These are phyloP conservation scores for Podila horticola DNA, from an alignment of 192 early-diverging fungal species.

Conservation along the genomic window DNA sequence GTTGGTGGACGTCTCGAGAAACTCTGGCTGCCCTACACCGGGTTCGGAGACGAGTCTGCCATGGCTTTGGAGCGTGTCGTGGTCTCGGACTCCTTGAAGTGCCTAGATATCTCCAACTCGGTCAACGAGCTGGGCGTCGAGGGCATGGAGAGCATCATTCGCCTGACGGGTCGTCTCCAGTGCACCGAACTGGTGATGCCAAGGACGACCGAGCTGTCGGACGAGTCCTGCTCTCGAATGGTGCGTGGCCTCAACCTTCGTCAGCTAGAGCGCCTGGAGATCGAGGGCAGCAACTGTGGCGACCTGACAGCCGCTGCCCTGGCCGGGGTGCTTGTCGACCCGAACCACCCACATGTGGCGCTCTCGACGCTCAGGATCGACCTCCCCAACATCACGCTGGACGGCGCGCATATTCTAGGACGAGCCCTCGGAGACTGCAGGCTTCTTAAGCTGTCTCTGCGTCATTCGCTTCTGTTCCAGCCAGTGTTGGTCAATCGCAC, in stretches of 20 bases:
- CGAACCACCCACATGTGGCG: background rate
- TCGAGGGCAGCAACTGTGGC: slow-evolving; percentile 23
- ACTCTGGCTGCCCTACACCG: slow-evolving; percentile 17
- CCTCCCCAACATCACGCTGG: slow-evolving; percentile 11
- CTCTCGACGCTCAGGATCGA: slow-evolving; percentile 17
- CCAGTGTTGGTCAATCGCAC: background rate
- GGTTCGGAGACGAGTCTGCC: slow-evolving; percentile 37
- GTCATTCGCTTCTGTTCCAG: slow-evolving; percentile 15
- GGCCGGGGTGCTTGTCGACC: slow-evolving; percentile 9
- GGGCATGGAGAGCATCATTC: slow-evolving; percentile 26
- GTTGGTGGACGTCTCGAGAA: slow-evolving; percentile 17
- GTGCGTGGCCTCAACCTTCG: slow-evolving; percentile 5
- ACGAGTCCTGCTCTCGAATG: slow-evolving; percentile 16
- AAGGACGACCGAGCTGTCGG: slow-evolving; percentile 5
- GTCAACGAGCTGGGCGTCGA: slow-evolving; percentile 9
- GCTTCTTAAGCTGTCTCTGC: slow-evolving; percentile 22
- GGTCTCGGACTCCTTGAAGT: slow-evolving; percentile 6
- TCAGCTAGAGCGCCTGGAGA: slow-evolving; percentile 15
- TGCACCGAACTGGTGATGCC: slow-evolving; percentile 29
- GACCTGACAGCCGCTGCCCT: slow-evolving; percentile 25
- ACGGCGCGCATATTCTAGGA: slow-evolving; percentile 11
- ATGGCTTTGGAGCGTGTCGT: slow-evolving; percentile 28
- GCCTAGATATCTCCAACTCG: slow-evolving; percentile 28
- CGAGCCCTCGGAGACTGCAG: slow-evolving; percentile 7
- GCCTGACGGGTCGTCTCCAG: slow-evolving; percentile 8